Conservation (phyloP, 805 yeast genomes). For the Hanseniaspora clermontiae region DNA sequence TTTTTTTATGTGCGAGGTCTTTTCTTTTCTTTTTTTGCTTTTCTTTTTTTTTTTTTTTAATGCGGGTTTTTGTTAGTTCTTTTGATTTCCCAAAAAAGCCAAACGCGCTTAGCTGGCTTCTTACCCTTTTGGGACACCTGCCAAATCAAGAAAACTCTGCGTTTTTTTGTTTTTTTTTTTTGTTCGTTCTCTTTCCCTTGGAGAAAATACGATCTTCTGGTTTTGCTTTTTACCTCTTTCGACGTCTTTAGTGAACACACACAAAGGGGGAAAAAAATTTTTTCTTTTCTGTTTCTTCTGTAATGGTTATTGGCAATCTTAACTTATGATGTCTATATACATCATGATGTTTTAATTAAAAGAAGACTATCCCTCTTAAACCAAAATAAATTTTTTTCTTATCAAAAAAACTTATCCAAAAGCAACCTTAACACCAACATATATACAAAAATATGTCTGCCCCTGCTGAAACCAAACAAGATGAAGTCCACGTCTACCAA, state of each 20-base stretch:
- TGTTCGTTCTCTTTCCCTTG: background rate
- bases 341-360: too few species aligned
- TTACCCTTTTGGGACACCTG: background rate
- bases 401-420: background rate
- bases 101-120: background rate
- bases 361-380: background rate
- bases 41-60: background rate
- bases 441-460: slow-evolving; percentile 27
- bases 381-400: background rate
- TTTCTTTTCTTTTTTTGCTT: background rate
- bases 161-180: too few species aligned
- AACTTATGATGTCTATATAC: too few species aligned
- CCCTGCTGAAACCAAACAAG: slow-evolving; percentile 88
- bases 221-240: background rate
- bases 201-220: background rate
- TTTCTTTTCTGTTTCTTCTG: background rate
- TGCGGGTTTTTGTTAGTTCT: background rate
- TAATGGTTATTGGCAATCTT: background rate
- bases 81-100: background rate
- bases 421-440: background rate
- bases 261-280: background rate
- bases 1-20: background rate
- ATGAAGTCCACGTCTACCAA: slow-evolving; percentile 53
- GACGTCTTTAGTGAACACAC: background rate
- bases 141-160: background rate